phyloP scores from a whole-genome alignment of 2,329 filamentous ascomycete genomes.

The Acrodontium crateriforme region DNA sequence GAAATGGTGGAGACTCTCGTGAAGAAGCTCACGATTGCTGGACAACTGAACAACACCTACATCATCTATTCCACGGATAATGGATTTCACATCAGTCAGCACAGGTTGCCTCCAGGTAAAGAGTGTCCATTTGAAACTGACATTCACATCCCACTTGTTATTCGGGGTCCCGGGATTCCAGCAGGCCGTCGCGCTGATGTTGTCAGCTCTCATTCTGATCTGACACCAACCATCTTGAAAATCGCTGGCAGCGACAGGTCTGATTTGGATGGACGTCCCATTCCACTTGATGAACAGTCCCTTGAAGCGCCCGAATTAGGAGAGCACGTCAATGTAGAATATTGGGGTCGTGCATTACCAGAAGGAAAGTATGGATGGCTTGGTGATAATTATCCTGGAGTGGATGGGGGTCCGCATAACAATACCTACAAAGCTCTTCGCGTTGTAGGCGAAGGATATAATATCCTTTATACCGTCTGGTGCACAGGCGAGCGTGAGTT shows the following conservation, averaged over 20 bases:
- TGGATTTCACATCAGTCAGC: conserved; percentile 27
- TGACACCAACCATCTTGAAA: conserved; percentile 25
- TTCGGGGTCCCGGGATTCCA: conserved; percentile 25
- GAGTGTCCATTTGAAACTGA: conserved; percentile 26
- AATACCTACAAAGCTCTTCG: conserved; percentile 21
- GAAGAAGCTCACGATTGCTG: conserved; percentile 27
- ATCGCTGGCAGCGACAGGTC: conserved; percentile 18
- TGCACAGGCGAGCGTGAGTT: conserved; percentile 54
- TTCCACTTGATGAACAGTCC: conserved; percentile 17
- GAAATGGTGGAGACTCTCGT: conserved; percentile 39
- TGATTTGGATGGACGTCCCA: conserved; percentile 23
- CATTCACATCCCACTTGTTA: conserved; percentile 26
- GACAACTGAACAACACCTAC: conserved; percentile 34
- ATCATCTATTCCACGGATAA: conserved; percentile 29
- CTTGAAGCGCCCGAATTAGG: conserved; percentile 3
- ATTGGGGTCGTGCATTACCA: conserved; percentile 25
- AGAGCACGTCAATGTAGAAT: conserved; percentile 29
- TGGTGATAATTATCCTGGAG: not conserved
- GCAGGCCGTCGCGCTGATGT: conserved; percentile 17
- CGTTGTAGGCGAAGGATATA: conserved; percentile 30
- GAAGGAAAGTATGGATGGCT: conserved; percentile 17
- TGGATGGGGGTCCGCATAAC: conserved; percentile 20
- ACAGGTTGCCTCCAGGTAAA: conserved; percentile 28
- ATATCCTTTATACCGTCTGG: conserved; percentile 54
- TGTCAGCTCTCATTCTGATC: conserved; percentile 27